Base-by-base conservation (phyloP, 139 green algal genomes). In the Coelastrella sp. region DNA sequence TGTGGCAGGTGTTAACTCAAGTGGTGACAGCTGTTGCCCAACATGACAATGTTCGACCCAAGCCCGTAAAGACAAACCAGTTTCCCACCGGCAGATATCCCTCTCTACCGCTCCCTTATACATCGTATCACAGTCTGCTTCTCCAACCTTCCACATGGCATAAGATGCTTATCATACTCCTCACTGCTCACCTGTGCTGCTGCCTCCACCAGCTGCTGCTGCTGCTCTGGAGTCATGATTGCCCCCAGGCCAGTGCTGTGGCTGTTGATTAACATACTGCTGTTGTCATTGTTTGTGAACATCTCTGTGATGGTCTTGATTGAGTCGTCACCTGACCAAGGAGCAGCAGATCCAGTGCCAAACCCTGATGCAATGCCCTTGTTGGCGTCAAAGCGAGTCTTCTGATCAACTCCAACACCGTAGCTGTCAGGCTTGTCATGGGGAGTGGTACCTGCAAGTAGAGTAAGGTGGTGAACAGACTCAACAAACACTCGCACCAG, bases 401-500 rank as follows among this genome's bases (percentile, higher is more conserved):
- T 50, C 27, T 74, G 78, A 66, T 62, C 60, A 4, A 40, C 34
- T 21, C 23, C 25, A 13, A 75, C 60, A 27, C 23, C 11, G 40
- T 64, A 76, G 60, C 35, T 64, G 3, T 84, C 78, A 62, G 78
- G 78, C 60, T 77, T 84, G 78, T 59, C 78, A 71, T 84, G 78
- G 0, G 60, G 78, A 23, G 41, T 37, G 35, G 78, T 32, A 19
- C 78, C 78, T 84, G 60, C 30, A 59, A 1, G 17, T 38, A 32
- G 45, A 75, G 21, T 32, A 75, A 5, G n/a, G n/a, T n/a, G n/a
- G n/a, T n/a, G n/a, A n/a, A n/a, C n/a, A n/a, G n/a, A n/a, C n/a
- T n/a, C n/a, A n/a, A n/a, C n/a, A n/a, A n/a, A n/a, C n/a, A n/a
- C n/a, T n/a, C n/a, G n/a, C n/a, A n/a, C n/a, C n/a, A n/a, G n/a